A percentile compares a stretch with the other conserved stretches of the same genome.
Conservation (phyloP, 108 stramenopile genomes). For the Schizochytrium sp. region DNA sequence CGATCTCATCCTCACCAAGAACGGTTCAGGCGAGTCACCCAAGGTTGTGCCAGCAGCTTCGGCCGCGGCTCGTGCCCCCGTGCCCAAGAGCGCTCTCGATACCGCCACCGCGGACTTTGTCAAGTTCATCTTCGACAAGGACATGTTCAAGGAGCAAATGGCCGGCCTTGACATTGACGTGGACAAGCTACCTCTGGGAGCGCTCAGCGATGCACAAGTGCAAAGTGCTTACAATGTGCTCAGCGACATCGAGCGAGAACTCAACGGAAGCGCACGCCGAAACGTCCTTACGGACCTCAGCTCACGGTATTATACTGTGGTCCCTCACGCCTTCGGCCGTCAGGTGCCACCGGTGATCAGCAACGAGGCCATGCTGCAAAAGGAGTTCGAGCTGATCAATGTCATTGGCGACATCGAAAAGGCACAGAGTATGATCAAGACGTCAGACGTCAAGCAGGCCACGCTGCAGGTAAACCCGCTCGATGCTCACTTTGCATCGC, state of each 20-base stretch:
- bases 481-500: slow-evolving; percentile 32
- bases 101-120: slow-evolving; percentile 38
- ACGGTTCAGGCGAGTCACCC: background rate
- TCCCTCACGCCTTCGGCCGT: slow-evolving; percentile 53
- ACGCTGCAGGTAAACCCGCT: slow-evolving; percentile 27
- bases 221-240: slow-evolving; percentile 37
- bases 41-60: too few relatives aligned
- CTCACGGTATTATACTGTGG: slow-evolving; percentile 40
- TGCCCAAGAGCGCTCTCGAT: slow-evolving; percentile 19
- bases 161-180: slow-evolving; percentile 37
- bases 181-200: slow-evolving; percentile 47
- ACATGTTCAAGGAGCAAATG: slow-evolving; percentile 46
- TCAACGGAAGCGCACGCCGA: background rate
- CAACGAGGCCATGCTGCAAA: slow-evolving; percentile 28
- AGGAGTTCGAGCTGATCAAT: slow-evolving; percentile 45
- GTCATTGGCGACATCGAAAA: slow-evolving; percentile 41
- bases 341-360: slow-evolving; percentile 38
- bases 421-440: slow-evolving; percentile 33
- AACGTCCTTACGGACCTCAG: slow-evolving; percentile 26
- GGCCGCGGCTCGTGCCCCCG: too few relatives aligned
- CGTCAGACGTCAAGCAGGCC: background rate
- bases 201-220: slow-evolving; percentile 37
- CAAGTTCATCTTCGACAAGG: slow-evolving; percentile 41
- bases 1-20: slow-evolving; percentile 39
- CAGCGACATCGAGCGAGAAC: slow-evolving; percentile 35